Evolutionary conservation across 1,284 basidiomycete genomes (phyloP).

Genomic region (Austroboletus niveus): DNA sequence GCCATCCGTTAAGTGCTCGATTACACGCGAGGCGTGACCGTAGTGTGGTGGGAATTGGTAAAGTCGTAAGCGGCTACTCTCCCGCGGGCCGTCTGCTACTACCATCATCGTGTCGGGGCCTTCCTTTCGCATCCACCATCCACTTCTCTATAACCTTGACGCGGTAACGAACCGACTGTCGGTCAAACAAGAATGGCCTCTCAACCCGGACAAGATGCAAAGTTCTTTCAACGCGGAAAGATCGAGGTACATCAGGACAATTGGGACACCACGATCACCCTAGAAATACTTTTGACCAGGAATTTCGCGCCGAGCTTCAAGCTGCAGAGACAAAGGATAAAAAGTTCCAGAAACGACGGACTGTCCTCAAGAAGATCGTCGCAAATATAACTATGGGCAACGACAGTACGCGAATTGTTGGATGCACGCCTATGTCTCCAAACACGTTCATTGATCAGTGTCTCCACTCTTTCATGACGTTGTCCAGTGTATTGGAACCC

Average conservation of each 20-base stretch:
- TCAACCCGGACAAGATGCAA: slow-evolving; percentile 78
- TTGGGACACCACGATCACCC: slow-evolving; percentile 6
- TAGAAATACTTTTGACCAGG: slow-evolving; percentile 42
- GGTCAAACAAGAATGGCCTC: slow-evolving; percentile 45
- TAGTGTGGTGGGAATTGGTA: not conserved
- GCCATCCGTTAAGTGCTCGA: not conserved
- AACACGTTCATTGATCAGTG: slow-evolving; percentile 56
- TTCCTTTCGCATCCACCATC: slow-evolving; percentile 1
- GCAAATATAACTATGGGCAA: slow-evolving; percentile 97
- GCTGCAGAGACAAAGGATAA: slow-evolving; percentile 92
- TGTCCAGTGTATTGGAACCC: slow-evolving; percentile 84
- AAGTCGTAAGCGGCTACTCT: not conserved
- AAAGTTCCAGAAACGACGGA: slow-evolving; percentile 88
- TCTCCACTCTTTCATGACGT: slow-evolving; percentile 90
- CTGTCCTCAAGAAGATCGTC: slow-evolving; percentile 91
- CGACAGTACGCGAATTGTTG: slow-evolving; percentile 66
- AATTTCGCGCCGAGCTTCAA: slow-evolving; percentile 86
- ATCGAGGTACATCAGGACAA: slow-evolving; percentile 66
- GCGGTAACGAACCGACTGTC: not conserved
- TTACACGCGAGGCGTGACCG: not conserved
- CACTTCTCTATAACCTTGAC: slow-evolving; percentile 1
- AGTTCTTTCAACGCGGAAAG: slow-evolving; percentile 89
- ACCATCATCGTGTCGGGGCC: not conserved
- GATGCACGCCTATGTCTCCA: slow-evolving; percentile 5
- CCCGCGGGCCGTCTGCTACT: not conserved